phyloP scores from a whole-genome alignment of 2,329 filamentous ascomycete genomes.

The Endothia cerciana region DNA sequence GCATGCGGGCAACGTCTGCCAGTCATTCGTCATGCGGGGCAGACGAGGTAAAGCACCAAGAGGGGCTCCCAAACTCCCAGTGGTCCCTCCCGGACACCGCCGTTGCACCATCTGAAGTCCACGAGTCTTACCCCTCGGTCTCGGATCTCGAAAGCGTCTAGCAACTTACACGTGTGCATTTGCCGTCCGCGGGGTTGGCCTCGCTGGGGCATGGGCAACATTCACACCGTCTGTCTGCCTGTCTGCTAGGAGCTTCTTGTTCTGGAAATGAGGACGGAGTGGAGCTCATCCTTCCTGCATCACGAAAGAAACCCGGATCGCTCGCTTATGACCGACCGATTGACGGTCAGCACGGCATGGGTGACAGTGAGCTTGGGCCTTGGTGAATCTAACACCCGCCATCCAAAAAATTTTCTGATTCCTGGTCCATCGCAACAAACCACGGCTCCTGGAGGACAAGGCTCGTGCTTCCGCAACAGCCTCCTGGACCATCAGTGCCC shows the following conservation, averaged over 20 bases:
- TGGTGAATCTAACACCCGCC: constrained; percentile 17
- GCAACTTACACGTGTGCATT: constrained; percentile 15
- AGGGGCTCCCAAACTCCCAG: constrained; percentile 4
- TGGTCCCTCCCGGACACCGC: constrained; percentile 11
- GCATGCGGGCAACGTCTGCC: not conserved
- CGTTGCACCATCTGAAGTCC: not conserved
- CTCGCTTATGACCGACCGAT: constrained; percentile 29
- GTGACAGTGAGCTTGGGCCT: constrained; percentile 15
- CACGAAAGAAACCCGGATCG: constrained; percentile 31
- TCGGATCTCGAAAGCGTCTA: not conserved
- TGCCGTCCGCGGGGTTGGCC: constrained; percentile 16
- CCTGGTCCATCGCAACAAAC: constrained; percentile 12
- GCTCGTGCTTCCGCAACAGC: constrained; percentile 15
- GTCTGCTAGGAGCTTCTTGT: constrained; percentile 24
- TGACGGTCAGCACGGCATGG: constrained; percentile 23
- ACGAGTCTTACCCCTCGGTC: constrained; percentile 13
- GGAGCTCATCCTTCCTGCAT: constrained; percentile 26
- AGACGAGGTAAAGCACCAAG: constrained; percentile 1
- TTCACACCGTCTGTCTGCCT: constrained; percentile 18
- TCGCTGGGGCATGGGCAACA: constrained; percentile 10
- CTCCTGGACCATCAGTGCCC: constrained; percentile 15
- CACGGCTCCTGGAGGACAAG: constrained; percentile 23
- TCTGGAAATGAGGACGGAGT: constrained; percentile 26
- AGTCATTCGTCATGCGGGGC: constrained; percentile 13
- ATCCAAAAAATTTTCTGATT: constrained; percentile 9